Evolutionary conservation across 495 filamentous ascomycete species (phyloP).

Genomic region (Glutinoglossum americanum): DNA sequence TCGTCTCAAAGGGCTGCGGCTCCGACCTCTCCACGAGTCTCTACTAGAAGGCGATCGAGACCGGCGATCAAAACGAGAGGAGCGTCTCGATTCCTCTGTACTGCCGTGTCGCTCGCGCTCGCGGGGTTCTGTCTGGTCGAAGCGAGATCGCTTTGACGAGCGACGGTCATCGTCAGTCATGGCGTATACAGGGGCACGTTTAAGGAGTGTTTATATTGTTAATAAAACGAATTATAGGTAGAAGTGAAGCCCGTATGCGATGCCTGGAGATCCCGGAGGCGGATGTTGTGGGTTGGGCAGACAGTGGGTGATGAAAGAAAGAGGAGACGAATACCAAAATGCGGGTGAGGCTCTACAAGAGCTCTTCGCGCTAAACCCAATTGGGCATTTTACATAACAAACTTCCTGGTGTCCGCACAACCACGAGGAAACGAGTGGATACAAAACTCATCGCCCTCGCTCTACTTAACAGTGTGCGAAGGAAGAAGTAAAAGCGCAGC

Average conservation of each 20-base stretch:
- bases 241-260: not conserved
- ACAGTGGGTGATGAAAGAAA: not conserved
- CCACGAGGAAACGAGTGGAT: not conserved
- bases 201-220: not conserved
- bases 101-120: conserved; percentile 3
- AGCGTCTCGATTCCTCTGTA: conserved; percentile 37
- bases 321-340: not conserved
- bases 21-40: conserved; percentile 39
- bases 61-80: conserved; percentile 56
- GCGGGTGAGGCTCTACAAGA: not conserved
- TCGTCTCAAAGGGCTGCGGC: conserved; percentile 54
- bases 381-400: not conserved
- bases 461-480: not conserved
- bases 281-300: not conserved
- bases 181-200: not conserved
- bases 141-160: conserved; percentile 56
- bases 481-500: not conserved
- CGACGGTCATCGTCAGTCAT: conserved; percentile 72
- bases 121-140: conserved; percentile 60
- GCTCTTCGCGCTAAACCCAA: not conserved
- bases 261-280: not conserved
- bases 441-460: not conserved
- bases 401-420: not conserved
- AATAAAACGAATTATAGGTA: not conserved
- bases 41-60: conserved; percentile 60